Conservation (phyloP, 2,329 filamentous ascomycete genomes). For the Fusarium siculi region DNA sequence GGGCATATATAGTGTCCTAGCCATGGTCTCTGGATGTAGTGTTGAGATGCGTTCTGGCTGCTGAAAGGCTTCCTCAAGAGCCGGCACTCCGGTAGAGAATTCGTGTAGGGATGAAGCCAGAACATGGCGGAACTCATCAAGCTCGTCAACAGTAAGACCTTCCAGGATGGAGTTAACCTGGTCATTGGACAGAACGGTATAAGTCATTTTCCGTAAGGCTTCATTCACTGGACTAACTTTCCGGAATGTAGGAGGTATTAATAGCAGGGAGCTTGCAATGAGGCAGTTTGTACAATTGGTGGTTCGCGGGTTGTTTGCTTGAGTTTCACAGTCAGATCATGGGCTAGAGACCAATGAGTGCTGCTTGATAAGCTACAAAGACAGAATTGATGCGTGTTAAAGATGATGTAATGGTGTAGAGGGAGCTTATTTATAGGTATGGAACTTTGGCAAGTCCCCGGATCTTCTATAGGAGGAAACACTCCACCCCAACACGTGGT, state of each 20-base stretch:
- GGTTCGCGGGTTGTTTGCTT: neutral
- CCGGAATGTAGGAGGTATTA: neutral
- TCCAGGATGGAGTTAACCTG: conserved; percentile 67
- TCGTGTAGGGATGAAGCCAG: conserved; percentile 67
- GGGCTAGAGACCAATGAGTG: neutral
- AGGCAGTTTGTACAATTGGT: neutral
- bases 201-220: conserved; percentile 57
- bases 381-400: conserved; percentile 16
- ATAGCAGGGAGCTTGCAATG: neutral
- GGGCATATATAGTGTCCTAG: conserved; percentile 79
- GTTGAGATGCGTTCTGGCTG: conserved; percentile 66
- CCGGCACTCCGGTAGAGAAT: conserved; percentile 67
- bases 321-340: neutral
- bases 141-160: conserved; percentile 62
- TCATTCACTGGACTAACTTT: neutral
- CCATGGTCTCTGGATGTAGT: conserved; percentile 58
- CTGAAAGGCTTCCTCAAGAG: conserved; percentile 58
- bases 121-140: conserved; percentile 61
- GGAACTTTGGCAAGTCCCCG: neutral
- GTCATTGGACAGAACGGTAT: conserved; percentile 68
- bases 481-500: conserved; percentile 39
- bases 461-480: conserved; percentile 18
- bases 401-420: conserved; percentile 38
- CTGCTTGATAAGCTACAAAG: conserved; percentile 29
- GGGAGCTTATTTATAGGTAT: neutral